Conservation (phyloP, 2,329 filamentous ascomycete species). For the Diaporthe sp. region DNA sequence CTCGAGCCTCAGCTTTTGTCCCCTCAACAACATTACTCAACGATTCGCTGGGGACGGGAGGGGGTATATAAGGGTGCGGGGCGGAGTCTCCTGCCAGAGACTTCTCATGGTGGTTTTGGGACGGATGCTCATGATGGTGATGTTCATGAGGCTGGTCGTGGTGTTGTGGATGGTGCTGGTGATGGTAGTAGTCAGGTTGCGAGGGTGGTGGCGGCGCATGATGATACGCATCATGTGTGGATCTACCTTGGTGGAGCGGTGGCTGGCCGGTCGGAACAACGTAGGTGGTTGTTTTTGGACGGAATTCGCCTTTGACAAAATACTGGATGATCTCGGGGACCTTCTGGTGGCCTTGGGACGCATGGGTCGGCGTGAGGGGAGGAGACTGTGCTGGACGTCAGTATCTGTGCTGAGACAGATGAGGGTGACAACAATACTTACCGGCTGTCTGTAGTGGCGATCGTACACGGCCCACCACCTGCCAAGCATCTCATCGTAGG, state of each 20-base stretch:
- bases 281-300: conserved; percentile 50
- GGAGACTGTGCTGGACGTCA: conserved; percentile 33
- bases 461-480: conserved; percentile 98
- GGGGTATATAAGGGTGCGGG: conserved; percentile 43
- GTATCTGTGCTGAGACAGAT: not conserved
- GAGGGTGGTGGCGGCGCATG: conserved; percentile 40
- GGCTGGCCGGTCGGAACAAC: conserved; percentile 53
- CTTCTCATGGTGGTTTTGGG: conserved; percentile 44
- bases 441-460: conserved; percentile 77
- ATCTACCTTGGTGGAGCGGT: conserved; percentile 45
- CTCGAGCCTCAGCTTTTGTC: conserved; percentile 63
- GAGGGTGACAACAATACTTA: conserved; percentile 51
- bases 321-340: conserved; percentile 62
- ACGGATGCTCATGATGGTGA: conserved; percentile 42
- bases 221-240: conserved; percentile 42
- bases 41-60: conserved; percentile 50
- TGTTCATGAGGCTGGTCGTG: conserved; percentile 42
- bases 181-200: conserved; percentile 42
- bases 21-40: conserved; percentile 55
- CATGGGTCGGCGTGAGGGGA: conserved; percentile 29
- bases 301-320: conserved; percentile 68
- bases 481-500: conserved; percentile 86
- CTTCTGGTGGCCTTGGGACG: conserved; percentile 13
- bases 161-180: conserved; percentile 41
- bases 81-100: conserved; percentile 45